Evolutionary conservation across 257 asterid genomes (phyloP), one percentile per base, ranked within the genome.

Genomic region (Linaria vulgaris): DNA sequence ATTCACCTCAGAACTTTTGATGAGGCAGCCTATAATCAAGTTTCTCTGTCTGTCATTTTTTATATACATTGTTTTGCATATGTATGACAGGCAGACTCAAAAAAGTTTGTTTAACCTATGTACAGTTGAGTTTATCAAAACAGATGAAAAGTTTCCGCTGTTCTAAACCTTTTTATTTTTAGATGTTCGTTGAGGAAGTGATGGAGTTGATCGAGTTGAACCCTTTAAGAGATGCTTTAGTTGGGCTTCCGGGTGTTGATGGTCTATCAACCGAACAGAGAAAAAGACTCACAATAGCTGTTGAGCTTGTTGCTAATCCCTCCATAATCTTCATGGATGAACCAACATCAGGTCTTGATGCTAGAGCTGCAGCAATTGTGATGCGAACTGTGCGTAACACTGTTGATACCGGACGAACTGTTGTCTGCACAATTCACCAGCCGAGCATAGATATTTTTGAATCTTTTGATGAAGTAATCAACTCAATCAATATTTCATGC

Each of bases 291-390:
- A 90, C 97, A 12, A 85, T 90, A 73, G 97, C 95, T 0, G 95
- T 90, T 10, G 97, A 90, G 66, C 81, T 90, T 12, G 97, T 90
- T 55, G 97, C 95, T 2, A 90, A 87, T 73, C 97, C 97, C 13
- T 90, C 94, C 54, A 85, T 90, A 56, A 83, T 90, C 72, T 90
- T 90, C 84, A 90, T 90, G 97, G 97, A 90, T 57, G 97, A 90
- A 51, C 97, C 95, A 12, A 90, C 97, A 24, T 84, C 97, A 16
- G 89, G 95, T 0, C 95, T 90, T 23, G 97, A 90, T 74, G 97
- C 97, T 55, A 75, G 95, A 72, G 95, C 97, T 56, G 97, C 97
- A 27, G 97, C 97, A 7, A 87, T 90, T 41, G 94, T 90, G 70
- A 89, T 86, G 97, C 72, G 95, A 21, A 66, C 95, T 6, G 95